Percentiles rank a stretch among this genome's conserved stretches.
phyloP scores from a whole-genome alignment of 139 green algal genomes.

The Picochlorum sp. region DNA sequence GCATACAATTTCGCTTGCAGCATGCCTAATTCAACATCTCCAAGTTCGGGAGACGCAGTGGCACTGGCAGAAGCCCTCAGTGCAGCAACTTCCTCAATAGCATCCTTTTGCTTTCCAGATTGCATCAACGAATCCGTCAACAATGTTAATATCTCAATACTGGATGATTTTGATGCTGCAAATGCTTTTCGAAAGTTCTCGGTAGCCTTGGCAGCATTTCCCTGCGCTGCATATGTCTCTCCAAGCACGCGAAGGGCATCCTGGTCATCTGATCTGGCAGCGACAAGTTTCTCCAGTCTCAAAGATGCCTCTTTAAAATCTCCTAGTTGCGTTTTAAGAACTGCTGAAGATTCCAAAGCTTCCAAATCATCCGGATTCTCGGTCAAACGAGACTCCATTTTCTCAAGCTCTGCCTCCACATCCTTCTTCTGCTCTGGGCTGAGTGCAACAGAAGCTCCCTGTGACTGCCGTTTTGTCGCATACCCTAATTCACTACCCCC shows the following conservation, averaged over 20 bases:
- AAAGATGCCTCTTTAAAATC: conserved; percentile 10
- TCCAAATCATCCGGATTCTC: conserved; percentile 1
- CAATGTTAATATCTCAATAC: conserved; percentile 23
- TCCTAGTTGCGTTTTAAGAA: conserved; percentile 21
- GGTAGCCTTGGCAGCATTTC: conserved; percentile 12
- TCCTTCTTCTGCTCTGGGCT: conserved; percentile 12
- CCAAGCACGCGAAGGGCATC: conserved; percentile 32
- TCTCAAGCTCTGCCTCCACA: conserved; percentile 17
- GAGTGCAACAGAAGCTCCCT: neutral
- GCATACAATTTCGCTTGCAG: conserved; percentile 27
- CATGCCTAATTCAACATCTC: conserved; percentile 25
- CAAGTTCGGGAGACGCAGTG: neutral
- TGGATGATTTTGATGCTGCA: neutral
- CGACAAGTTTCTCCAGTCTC: conserved; percentile 19
- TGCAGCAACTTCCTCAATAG: conserved; percentile 24
- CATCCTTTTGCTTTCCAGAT: conserved; percentile 15
- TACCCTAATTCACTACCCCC: conserved; percentile 15
- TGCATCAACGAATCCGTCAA: conserved; percentile 15
- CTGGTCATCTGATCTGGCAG: conserved; percentile 9
- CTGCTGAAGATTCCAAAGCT: conserved; percentile 23
- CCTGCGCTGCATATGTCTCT: conserved; percentile 15
- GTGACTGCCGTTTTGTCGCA: neutral
- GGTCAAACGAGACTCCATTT: conserved; percentile 7
- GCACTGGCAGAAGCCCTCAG: neutral
- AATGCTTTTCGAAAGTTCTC: conserved; percentile 25